Conservation (phyloP, 495 filamentous ascomycete species). For the Hypoxylon fuscum region DNA sequence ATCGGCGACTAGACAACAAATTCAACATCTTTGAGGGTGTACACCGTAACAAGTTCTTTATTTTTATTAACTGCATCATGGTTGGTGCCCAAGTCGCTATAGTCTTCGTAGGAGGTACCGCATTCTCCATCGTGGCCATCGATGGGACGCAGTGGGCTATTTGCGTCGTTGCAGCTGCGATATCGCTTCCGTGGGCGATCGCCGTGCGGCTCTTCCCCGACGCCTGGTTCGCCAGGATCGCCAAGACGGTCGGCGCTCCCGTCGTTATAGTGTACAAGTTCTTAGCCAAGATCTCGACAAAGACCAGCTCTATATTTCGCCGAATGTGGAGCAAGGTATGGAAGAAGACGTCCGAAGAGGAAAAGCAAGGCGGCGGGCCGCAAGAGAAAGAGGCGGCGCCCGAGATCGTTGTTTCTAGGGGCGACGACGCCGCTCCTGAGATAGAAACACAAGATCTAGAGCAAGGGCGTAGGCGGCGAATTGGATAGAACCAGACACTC, state of each 20-base stretch:
- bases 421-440: conserved; percentile 15
- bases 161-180: conserved; percentile 72
- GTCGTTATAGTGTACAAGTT: conserved; percentile 36
- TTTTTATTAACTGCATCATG: conserved; percentile 83
- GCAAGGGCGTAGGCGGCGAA: conserved; percentile 17
- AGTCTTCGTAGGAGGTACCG: conserved; percentile 76
- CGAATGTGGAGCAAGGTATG: conserved; percentile 31
- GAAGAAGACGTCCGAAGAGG: conserved; percentile 12
- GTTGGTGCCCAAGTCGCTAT: conserved; percentile 83
- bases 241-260: conserved; percentile 29
- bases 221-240: conserved; percentile 39
- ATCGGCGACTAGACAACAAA: conserved; percentile 76
- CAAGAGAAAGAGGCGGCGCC: conserved; percentile 18
- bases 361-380: neutral
- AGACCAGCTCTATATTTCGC: conserved; percentile 19
- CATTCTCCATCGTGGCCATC: conserved; percentile 70
- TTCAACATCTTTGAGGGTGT: conserved; percentile 92
- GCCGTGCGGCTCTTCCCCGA: conserved; percentile 81
- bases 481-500: conserved; percentile 5
- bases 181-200: conserved; percentile 76
- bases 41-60: conserved; percentile 80
- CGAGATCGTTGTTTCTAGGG: conserved; percentile 31
- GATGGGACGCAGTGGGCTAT: conserved; percentile 77
- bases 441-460: conserved; percentile 33
- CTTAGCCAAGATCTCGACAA: conserved; percentile 12